Evolutionary conservation across 1,284 basidiomycete species (phyloP), one percentile per base, ranked within the genome.

Genomic region (Ustanciosporium gigantosporum): DNA sequence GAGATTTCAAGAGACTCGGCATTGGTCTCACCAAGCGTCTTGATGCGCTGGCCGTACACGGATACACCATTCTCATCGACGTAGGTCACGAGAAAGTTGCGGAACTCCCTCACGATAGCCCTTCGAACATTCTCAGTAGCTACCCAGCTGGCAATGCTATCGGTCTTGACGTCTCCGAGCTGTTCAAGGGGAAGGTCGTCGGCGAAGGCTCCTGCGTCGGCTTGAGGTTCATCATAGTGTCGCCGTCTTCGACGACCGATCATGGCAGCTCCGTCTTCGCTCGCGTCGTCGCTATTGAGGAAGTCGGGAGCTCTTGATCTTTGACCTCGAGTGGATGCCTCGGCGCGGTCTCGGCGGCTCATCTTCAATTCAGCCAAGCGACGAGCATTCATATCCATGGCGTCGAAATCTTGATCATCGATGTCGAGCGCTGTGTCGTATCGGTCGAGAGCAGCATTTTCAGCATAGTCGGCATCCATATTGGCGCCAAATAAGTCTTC

Each of bases 101-200:
- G 85, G 83, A 98, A 97, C 78, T 96, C 90, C 64, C 88, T 87
- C 64, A 89, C 84, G 66, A 98, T 92, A 0, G 94, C 89, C 43
- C 89, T 83, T 59, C 89, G 86, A 52, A 98, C 94, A 36, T 88
- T 86, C 50, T 93, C 91, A 45, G 88, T 88, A 14, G 91, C 87
- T 66, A 98, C 91, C 95, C 95, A 99, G 78, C 95, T 92, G 7
- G 89, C 89, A 45, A 98, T 91, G 16, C 91, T 92, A 72, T 93
- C 90, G 24, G 93, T 90, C 78, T 97, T 97, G 82, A 98, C 90
- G 74, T 99, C 94, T 61, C 90, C 90, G 13, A 99, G 82, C 81
- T 99, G 92, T 77, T 98, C 94, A 36, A 96, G 80, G 0, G 93
- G 91, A 48, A 99, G 83, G 78, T 96, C 93, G 86, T 96, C 67